Conservation (phyloP, 768 basidiomycete genomes). For the Russula sp. region DNA sequence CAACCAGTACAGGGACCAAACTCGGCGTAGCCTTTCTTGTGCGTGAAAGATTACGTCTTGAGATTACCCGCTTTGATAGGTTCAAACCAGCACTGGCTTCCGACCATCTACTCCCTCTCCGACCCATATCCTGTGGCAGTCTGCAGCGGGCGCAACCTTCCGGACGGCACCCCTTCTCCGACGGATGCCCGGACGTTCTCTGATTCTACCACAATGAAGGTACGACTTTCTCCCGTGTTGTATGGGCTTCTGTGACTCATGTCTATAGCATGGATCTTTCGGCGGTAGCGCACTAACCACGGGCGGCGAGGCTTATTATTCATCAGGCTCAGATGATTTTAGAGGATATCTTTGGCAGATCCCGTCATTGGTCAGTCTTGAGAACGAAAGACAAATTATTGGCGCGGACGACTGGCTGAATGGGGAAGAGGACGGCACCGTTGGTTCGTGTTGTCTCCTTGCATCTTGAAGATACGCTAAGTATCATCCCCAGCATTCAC, state of each 20-base stretch:
- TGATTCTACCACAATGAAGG: conserved; percentile 78
- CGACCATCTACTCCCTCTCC: conserved; percentile 60
- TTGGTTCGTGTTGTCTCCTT: conserved; percentile 29
- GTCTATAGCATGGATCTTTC: conserved; percentile 62
- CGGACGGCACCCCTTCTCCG: conserved; percentile 46
- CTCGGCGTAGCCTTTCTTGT: conserved; percentile 65
- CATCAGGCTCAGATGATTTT: conserved; percentile 80
- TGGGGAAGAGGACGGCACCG: conserved; percentile 28
- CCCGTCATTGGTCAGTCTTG: conserved; percentile 42
- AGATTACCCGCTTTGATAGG: not conserved
- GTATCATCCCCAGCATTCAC: conserved; percentile 8
- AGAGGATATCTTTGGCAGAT: conserved; percentile 73
- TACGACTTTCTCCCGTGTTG: conserved; percentile 20
- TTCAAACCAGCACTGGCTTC: conserved; percentile 48
- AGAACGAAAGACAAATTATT: conserved; percentile 40
- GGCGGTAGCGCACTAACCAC: conserved; percentile 44
- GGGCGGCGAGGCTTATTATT: conserved; percentile 51
- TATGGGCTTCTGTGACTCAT: not conserved
- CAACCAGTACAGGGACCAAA: conserved; percentile 40
- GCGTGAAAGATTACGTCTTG: conserved; percentile 22
- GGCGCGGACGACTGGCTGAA: conserved; percentile 40
- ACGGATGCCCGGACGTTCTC: conserved; percentile 47
- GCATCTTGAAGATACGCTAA: not conserved
- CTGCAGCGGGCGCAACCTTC: conserved; percentile 50
- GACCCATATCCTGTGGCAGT: conserved; percentile 66